Conservation (phyloP, 192 early-diverging fungal genomes). For the Backusella parvicylindrica region DNA sequence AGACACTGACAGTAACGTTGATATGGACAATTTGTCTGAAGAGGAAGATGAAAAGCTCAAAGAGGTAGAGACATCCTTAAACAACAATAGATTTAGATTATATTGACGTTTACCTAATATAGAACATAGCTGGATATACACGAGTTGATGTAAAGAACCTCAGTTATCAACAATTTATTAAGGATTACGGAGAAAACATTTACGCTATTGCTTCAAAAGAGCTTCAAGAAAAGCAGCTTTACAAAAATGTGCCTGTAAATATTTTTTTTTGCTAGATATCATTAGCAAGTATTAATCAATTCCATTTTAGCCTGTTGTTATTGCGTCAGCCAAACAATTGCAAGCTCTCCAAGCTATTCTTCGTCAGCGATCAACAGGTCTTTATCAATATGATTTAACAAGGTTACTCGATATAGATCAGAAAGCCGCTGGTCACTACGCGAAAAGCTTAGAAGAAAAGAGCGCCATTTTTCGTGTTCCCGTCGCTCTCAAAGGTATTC, state of each 20-base stretch:
- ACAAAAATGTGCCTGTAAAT: constrained; percentile 19
- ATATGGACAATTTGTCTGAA: not conserved
- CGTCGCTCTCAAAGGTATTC: not conserved
- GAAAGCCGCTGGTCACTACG: constrained; percentile 19
- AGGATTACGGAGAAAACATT: constrained; percentile 5
- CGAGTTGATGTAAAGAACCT: not conserved
- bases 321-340: not conserved
- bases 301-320: constrained; percentile 9
- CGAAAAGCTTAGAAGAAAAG: constrained; percentile 14
- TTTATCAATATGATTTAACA: constrained; percentile 16
- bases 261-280: not conserved
- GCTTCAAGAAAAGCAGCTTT: constrained; percentile 18
- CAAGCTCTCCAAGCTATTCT: not conserved
- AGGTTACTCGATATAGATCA: not conserved
- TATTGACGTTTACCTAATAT: not conserved
- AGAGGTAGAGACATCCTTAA: not conserved
- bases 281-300: not conserved
- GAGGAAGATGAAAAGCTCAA: not conserved
- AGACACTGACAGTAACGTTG: not conserved
- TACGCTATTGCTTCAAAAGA: not conserved
- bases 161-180: constrained; percentile 1
- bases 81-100: not conserved
- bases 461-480: constrained; percentile 10
- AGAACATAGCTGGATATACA: not conserved
- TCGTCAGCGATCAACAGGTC: not conserved